These are phyloP conservation scores for Thielaviopsis punctulata DNA, from an alignment of 2,329 filamentous ascomycete species.

Conservation along the genomic window DNA sequence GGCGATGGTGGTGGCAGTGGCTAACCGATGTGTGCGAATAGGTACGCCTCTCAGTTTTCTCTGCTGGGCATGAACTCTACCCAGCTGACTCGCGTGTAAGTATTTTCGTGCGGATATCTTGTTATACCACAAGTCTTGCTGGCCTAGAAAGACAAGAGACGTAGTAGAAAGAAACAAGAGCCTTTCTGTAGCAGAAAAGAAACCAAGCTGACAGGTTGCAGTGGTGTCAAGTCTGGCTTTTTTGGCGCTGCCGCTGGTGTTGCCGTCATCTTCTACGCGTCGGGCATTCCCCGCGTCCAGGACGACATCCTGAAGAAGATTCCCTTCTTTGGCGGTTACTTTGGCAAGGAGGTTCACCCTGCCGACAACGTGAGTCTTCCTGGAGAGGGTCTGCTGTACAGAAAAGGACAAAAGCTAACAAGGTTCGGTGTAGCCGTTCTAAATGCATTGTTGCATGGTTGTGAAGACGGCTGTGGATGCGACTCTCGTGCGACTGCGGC, in stretches of 20 bases:
- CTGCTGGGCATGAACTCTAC: slow-evolving; percentile 34
- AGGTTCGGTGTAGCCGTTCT: slow-evolving; percentile 8
- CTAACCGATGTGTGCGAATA: slow-evolving; percentile 21
- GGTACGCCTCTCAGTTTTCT: slow-evolving; percentile 43
- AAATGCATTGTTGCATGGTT: slow-evolving; percentile 1
- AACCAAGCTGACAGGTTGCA: slow-evolving; percentile 17
- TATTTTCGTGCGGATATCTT: slow-evolving; percentile 12
- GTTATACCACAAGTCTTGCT: no score
- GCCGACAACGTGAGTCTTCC: slow-evolving; percentile 11
- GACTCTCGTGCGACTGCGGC: background rate
- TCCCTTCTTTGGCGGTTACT: background rate
- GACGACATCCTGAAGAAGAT: slow-evolving; percentile 40
- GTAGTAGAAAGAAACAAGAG: no score
- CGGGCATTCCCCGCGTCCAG: slow-evolving; percentile 43
- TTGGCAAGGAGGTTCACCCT: slow-evolving; percentile 10
- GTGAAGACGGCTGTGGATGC: background rate
- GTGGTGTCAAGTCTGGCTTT: slow-evolving; percentile 32
- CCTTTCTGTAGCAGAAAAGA: no score
- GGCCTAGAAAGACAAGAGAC: no score
- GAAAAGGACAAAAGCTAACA: background rate
- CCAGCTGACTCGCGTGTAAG: slow-evolving; percentile 35
- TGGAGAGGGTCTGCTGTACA: background rate
- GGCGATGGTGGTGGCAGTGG: slow-evolving; percentile 1
- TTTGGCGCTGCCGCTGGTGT: slow-evolving; percentile 42
- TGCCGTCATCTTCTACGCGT: slow-evolving; percentile 41